Percentiles rank a stretch among this genome's conserved stretches.
phyloP scores from a whole-genome alignment of 768 basidiomycete species.

The Candolleomyces eurysporus region DNA sequence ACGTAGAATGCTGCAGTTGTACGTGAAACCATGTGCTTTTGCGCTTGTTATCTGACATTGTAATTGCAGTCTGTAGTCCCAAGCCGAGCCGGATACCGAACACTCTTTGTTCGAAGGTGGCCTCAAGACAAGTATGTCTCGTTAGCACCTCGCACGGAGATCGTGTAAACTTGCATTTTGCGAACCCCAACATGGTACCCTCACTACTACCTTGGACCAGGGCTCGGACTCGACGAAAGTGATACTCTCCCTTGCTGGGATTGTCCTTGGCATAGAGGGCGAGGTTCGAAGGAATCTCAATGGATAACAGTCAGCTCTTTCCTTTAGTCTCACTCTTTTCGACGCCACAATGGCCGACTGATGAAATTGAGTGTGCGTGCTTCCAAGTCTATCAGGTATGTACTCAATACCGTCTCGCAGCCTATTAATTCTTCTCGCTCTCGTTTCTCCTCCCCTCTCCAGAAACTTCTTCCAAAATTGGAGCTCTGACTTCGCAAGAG shows the following conservation, averaged over 20 bases:
- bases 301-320: constrained; percentile 77
- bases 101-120: constrained; percentile 88
- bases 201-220: constrained; percentile 81
- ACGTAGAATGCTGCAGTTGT: constrained; percentile 85
- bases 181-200: constrained; percentile 84
- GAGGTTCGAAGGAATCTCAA: constrained; percentile 76
- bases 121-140: constrained; percentile 82
- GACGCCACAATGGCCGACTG: constrained; percentile 1
- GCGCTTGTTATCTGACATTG: constrained; percentile 11
- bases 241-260: constrained; percentile 70
- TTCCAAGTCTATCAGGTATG: constrained; percentile 90
- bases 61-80: constrained; percentile 45
- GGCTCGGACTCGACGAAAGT: constrained; percentile 82
- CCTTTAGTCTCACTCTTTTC: background rate
- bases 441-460: no score
- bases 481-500: no score
- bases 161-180: constrained; percentile 87
- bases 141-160: constrained; percentile 67
- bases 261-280: constrained; percentile 81
- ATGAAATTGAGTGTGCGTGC: constrained; percentile 62
- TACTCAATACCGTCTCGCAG: constrained; percentile 55
- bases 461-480: no score
- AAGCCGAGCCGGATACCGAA: constrained; percentile 58
- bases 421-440: constrained; percentile 26
- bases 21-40: constrained; percentile 16